phyloP scores from a whole-genome alignment of 192 early-diverging fungal species.

The Coemansia sp. region DNA sequence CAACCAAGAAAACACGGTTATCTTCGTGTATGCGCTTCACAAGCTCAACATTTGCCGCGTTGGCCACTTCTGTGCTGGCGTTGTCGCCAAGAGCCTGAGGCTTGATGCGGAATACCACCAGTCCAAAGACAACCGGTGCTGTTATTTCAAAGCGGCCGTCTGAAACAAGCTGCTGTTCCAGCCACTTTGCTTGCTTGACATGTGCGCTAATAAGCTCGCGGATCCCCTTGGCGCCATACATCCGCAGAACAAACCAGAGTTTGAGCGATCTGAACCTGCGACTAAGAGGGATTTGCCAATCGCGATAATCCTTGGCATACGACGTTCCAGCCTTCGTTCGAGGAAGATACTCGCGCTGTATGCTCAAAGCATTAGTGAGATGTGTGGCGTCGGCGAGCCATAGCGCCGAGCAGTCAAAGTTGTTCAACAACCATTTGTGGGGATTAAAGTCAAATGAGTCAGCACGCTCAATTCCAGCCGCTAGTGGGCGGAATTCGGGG shows the following conservation, averaged over 20 bases:
- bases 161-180: slow-evolving; percentile 18
- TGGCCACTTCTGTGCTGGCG: slow-evolving; percentile 5
- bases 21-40: slow-evolving; percentile 31
- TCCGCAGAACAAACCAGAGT: slow-evolving; percentile 59
- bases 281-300: slow-evolving; percentile 58
- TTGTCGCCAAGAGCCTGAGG: neutral
- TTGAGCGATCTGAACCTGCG: slow-evolving; percentile 59
- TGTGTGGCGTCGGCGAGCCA: slow-evolving; percentile 48
- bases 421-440: slow-evolving; percentile 68
- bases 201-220: slow-evolving; percentile 38
- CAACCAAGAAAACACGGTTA: slow-evolving; percentile 46
- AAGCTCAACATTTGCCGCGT: slow-evolving; percentile 34
- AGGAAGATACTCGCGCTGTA: slow-evolving; percentile 46
- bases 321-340: slow-evolving; percentile 19
- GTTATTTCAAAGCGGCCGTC: slow-evolving; percentile 41
- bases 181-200: slow-evolving; percentile 27
- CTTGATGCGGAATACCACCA: slow-evolving; percentile 34
- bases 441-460: slow-evolving; percentile 60
- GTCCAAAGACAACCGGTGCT: slow-evolving; percentile 22
- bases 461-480: slow-evolving; percentile 40
- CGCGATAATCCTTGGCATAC: slow-evolving; percentile 49
- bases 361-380: slow-evolving; percentile 42
- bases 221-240: slow-evolving; percentile 50
- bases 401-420: slow-evolving; percentile 56
- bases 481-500: slow-evolving; percentile 50